Evolutionary conservation across 805 yeast genomes (phyloP).

Genomic region (Yarrowia sp.): DNA sequence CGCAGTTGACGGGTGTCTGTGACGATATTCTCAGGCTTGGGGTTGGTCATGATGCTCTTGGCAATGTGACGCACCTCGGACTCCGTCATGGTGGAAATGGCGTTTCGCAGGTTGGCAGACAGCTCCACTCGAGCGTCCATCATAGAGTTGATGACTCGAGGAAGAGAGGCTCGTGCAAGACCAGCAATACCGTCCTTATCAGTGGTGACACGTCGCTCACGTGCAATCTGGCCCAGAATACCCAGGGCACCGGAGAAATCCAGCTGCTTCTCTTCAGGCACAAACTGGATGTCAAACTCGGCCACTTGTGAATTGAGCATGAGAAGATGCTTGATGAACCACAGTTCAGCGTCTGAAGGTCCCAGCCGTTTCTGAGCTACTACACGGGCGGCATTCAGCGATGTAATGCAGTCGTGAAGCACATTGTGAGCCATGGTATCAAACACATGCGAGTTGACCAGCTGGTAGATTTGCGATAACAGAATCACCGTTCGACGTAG

Average conservation of each 20-base stretch:
- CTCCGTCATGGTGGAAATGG: constrained; percentile 73
- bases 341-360: constrained; percentile 64
- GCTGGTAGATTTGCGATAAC: constrained; percentile 77
- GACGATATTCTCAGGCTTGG: constrained; percentile 46
- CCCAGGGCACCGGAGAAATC: constrained; percentile 78
- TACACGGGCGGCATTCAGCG: constrained; percentile 63
- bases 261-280: constrained; percentile 68
- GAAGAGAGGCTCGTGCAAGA: constrained; percentile 72
- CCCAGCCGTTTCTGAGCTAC: constrained; percentile 59
- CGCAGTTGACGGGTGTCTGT: constrained; percentile 55
- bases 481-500: constrained; percentile 70
- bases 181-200: constrained; percentile 53
- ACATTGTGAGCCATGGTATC: constrained; percentile 89
- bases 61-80: constrained; percentile 60
- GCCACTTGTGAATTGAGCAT: constrained; percentile 71
- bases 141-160: constrained; percentile 80
- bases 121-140: constrained; percentile 79
- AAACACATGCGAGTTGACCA: constrained; percentile 75
- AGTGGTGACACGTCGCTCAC: constrained; percentile 37
- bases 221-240: constrained; percentile 50
- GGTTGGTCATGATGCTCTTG: constrained; percentile 53
- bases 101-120: constrained; percentile 71
- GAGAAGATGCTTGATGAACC: constrained; percentile 73
- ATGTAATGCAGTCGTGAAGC: constrained; percentile 74
- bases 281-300: constrained; percentile 80